These are phyloP conservation scores for Scheffersomyces cryptocercus DNA, from an alignment of 1,139 yeast genomes.

Conservation along the genomic window DNA sequence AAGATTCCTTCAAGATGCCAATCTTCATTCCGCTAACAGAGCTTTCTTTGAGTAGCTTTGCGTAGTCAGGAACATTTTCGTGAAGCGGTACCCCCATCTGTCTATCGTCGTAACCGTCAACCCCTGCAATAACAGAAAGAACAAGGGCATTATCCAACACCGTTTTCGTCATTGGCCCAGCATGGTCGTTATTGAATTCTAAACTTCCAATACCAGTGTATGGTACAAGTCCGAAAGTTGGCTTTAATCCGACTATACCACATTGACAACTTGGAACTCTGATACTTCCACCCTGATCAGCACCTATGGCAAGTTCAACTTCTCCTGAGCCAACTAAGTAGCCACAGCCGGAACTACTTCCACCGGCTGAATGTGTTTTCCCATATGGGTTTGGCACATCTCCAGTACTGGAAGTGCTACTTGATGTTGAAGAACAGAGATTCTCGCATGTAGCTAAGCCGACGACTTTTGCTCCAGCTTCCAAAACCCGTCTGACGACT, in stretches of 20 bases:
- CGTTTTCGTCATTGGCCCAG: slow-evolving; percentile 16
- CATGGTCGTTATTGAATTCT: slow-evolving; percentile 16
- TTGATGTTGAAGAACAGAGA: slow-evolving; percentile 33
- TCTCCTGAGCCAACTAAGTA: slow-evolving; percentile 13
- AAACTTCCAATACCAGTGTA: slow-evolving; percentile 15
- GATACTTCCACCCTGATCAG: slow-evolving; percentile 17
- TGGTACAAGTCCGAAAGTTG: slow-evolving; percentile 16
- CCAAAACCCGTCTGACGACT: slow-evolving; percentile 29
- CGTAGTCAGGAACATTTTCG: slow-evolving; percentile 47
- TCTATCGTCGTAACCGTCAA: slow-evolving; percentile 34
- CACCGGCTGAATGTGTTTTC: slow-evolving; percentile 15
- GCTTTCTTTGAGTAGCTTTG: slow-evolving; percentile 48
- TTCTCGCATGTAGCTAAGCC: slow-evolving; percentile 41
- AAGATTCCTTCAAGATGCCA: slow-evolving; percentile 32
- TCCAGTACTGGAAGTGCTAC: slow-evolving; percentile 32
- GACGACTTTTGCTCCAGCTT: slow-evolving; percentile 31
- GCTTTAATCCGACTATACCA: slow-evolving; percentile 15
- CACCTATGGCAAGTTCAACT: slow-evolving; percentile 13
- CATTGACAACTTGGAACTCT: slow-evolving; percentile 16
- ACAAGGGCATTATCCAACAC: slow-evolving; percentile 31
- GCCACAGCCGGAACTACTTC: slow-evolving; percentile 16
- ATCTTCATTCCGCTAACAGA: slow-evolving; percentile 49
- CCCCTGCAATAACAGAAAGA: slow-evolving; percentile 32
- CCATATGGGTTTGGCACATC: slow-evolving; percentile 10
- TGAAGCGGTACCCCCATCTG: slow-evolving; percentile 24